A percentile compares a stretch with the other conserved stretches of the same genome.
Evolutionary conservation across 1,284 basidiomycete genomes (phyloP).

Genomic region (Omphalotus olearius): DNA sequence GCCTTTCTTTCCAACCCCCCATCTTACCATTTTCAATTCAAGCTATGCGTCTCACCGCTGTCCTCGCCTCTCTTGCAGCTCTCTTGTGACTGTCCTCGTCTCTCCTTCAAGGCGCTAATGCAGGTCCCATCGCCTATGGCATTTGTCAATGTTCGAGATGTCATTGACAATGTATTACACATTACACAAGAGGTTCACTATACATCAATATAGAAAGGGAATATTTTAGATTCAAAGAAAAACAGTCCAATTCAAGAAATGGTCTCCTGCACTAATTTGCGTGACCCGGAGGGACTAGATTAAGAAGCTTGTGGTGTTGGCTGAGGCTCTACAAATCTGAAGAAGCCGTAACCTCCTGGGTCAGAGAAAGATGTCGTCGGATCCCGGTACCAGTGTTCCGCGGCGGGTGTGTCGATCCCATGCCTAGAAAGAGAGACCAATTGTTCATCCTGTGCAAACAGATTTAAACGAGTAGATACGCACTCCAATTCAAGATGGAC

Average conservation of each 20-base stretch:
- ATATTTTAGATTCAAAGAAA: too few relatives aligned
- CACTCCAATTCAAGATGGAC: neutral
- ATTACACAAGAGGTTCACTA: too few relatives aligned
- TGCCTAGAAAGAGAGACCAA: neutral
- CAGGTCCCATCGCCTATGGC: slow-evolving; percentile 40
- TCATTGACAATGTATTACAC: too few relatives aligned
- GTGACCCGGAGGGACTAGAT: too few relatives aligned
- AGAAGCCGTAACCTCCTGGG: too few relatives aligned
- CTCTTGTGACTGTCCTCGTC: slow-evolving; percentile 17
- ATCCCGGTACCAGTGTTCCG: neutral
- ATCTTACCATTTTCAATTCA: too few relatives aligned
- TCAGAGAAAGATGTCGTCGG: neutral
- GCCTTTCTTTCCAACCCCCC: neutral
- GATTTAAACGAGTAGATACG: neutral
- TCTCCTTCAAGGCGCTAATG: slow-evolving; percentile 19
- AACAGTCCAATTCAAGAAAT: too few relatives aligned
- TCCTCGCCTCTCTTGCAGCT: too few relatives aligned
- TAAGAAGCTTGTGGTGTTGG: neutral
- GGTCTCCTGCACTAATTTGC: too few relatives aligned
- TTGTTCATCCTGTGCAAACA: too few relatives aligned
- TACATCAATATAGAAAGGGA: too few relatives aligned
- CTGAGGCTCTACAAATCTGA: too few relatives aligned
- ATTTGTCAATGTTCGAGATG: slow-evolving; percentile 27
- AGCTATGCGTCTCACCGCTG: slow-evolving; percentile 12
- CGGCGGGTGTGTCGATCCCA: neutral